Conservation (phyloP, 2,329 filamentous ascomycete genomes). For the Trichophyton simii region DNA sequence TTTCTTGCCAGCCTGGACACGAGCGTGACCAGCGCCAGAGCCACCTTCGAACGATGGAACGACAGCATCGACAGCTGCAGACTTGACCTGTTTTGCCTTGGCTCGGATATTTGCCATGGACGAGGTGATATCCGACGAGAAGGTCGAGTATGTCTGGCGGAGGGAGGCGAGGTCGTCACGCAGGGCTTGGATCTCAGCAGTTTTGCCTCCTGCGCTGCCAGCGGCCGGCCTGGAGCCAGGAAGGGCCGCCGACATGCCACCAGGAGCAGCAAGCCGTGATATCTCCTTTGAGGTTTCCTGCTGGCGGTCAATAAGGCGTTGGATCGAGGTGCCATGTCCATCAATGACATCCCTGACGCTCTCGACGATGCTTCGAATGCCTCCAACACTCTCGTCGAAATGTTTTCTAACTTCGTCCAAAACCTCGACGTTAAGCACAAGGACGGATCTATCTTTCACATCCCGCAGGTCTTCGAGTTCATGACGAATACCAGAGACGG, state of each 20-base stretch:
- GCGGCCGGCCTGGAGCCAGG: neutral
- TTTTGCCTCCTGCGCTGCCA: conserved; percentile 43
- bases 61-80: conserved; percentile 55
- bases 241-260: conserved; percentile 8
- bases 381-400: conserved; percentile 80
- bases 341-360: conserved; percentile 72
- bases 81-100: conserved; percentile 73
- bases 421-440: conserved; percentile 87
- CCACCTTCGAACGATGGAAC: conserved; percentile 63
- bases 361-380: conserved; percentile 70
- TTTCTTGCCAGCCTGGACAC: conserved; percentile 80
- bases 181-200: conserved; percentile 67
- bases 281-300: conserved; percentile 82
- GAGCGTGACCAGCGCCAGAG: conserved; percentile 71
- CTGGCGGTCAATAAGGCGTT: conserved; percentile 80
- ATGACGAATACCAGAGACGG: conserved; percentile 88
- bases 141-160: conserved; percentile 83
- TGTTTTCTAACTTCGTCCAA: conserved; percentile 94
- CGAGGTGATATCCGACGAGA: conserved; percentile 73
- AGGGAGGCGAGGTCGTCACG: conserved; percentile 81
- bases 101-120: conserved; percentile 73
- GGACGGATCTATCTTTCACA: conserved; percentile 84
- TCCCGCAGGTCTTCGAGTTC: conserved; percentile 88
- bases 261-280: conserved; percentile 46
- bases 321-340: conserved; percentile 68